Base-by-base conservation (phyloP, 805 yeast genomes). In the Metschnikowia colocasiae region DNA sequence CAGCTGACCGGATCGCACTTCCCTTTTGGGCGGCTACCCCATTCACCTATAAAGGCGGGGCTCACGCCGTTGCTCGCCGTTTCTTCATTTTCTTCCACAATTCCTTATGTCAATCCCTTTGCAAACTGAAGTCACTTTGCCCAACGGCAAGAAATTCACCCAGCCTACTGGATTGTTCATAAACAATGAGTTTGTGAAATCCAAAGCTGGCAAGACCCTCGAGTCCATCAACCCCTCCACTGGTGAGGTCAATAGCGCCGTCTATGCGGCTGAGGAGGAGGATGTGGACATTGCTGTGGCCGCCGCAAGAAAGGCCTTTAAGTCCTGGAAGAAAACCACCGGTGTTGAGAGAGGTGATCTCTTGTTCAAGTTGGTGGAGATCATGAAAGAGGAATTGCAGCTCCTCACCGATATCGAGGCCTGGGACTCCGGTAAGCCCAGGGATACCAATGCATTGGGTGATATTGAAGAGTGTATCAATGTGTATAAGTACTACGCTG, bases 151-250 rank as follows among this genome's bases (percentile, higher is more conserved):
- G 40, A 71, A 69, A 41, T 77, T 68, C 61, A 55, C 63, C 22
- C 85, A 80, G 56, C 87, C 86, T 32, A 50, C 80, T n/a, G 88
- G 87, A 6, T 67, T 82, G 51, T 82, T 79, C 62, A 79, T 80
- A 58, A 73, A 79, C 63, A 80, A 80, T 55, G 78, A 79, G 59
- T 56, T 56, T 32, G 50, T 56, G 46, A 49, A 54, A 45, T 46
- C 57, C 23, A 46, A 44, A 16, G 55, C 52, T n/a, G 58, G 56
- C 15, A 57, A 60, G 41, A 71, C 74, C 25, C 50, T 73, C 37
- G 75, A 73, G 13, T 71, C 76, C 20, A 59, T 69, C 47, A 71
- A 73, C 53, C 76, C 77, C 15, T 56, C 69, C 32, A 72, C 75
- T 27, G 73, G 73, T 16, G 75, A 72, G 54, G 62, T 66, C 56